These are phyloP conservation scores for Leucocoprinus sp. DNA, from an alignment of 768 basidiomycete species.

Conservation along the genomic window DNA sequence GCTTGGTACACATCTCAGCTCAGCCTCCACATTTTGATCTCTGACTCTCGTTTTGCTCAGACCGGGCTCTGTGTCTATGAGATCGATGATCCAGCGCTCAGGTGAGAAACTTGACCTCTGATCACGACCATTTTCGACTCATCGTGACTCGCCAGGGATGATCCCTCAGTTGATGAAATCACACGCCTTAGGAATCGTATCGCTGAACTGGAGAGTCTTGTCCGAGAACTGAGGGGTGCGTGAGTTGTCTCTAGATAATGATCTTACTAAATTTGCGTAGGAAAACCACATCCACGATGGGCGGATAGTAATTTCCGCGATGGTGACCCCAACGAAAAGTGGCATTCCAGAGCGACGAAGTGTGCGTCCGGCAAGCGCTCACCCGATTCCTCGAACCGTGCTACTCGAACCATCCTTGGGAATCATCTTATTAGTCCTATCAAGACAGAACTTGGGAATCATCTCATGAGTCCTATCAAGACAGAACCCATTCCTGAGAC, in stretches of 20 bases:
- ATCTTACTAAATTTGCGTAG: conserved; percentile 25
- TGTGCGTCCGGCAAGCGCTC: conserved; percentile 36
- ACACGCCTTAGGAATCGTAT: conserved; percentile 82
- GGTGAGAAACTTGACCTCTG: conserved; percentile 34
- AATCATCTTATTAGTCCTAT: conserved; percentile 47
- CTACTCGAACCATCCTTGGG: conserved; percentile 21
- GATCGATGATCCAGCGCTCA: conserved; percentile 79
- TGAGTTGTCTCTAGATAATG: conserved; percentile 4
- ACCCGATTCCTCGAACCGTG: conserved; percentile 13
- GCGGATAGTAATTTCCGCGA: conserved; percentile 73
- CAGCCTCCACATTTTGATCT: conserved; percentile 9
- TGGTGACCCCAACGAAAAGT: conserved; percentile 75
- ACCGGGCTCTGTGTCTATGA: conserved; percentile 95
- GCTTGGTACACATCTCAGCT: conserved; percentile 45
- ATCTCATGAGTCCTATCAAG: conserved; percentile 57
- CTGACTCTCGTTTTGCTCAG: conserved; percentile 27
- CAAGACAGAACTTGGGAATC: conserved; percentile 50
- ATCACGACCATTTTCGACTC: background rate
- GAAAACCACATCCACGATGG: conserved; percentile 85
- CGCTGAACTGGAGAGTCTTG: conserved; percentile 87
- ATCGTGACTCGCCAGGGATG: conserved; percentile 46
- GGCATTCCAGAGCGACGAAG: conserved; percentile 79
- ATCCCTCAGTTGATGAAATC: conserved; percentile 81
- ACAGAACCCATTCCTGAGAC: conserved; percentile 50
- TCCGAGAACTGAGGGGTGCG: conserved; percentile 77